These are phyloP conservation scores for Pythium monospermum DNA, from an alignment of 352 stramenopile species.

Conservation along the genomic window DNA sequence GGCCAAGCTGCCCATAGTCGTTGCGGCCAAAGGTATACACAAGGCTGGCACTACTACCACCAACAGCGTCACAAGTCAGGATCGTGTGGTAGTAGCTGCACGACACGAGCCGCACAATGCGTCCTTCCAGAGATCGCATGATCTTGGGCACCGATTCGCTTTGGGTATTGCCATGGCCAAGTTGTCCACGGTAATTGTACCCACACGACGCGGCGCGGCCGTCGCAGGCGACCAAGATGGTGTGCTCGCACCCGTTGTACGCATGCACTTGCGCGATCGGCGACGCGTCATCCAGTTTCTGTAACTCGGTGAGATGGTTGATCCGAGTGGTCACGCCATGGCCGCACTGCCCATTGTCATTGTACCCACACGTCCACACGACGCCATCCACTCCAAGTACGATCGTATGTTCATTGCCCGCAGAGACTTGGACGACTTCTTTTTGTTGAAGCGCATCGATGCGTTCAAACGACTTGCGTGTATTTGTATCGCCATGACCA, in stretches of 20 bases:
- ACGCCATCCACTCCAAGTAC: constrained; percentile 67
- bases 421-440: constrained; percentile 73
- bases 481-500: constrained; percentile 85
- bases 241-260: constrained; percentile 94
- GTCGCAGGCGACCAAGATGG: constrained; percentile 73
- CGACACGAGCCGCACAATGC: constrained; percentile 70
- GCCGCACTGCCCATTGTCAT: constrained; percentile 93
- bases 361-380: constrained; percentile 90
- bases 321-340: constrained; percentile 82
- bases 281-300: constrained; percentile 48
- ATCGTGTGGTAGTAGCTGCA: constrained; percentile 94
- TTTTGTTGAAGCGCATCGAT: constrained; percentile 72
- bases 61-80: constrained; percentile 69
- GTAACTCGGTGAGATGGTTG: constrained; percentile 61
- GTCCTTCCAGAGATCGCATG: constrained; percentile 62
- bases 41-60: constrained; percentile 15
- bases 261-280: constrained; percentile 77
- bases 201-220: constrained; percentile 81
- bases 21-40: constrained; percentile 91
- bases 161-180: constrained; percentile 87
- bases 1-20: constrained; percentile 90
- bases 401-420: constrained; percentile 93
- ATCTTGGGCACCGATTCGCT: constrained; percentile 82
- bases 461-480: constrained; percentile 77
- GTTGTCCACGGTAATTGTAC: constrained; percentile 92